Percentiles rank a stretch among this genome's conserved stretches.
Conservation (phyloP, 2,329 filamentous ascomycete genomes). For the Fusarium sarcochroum region DNA sequence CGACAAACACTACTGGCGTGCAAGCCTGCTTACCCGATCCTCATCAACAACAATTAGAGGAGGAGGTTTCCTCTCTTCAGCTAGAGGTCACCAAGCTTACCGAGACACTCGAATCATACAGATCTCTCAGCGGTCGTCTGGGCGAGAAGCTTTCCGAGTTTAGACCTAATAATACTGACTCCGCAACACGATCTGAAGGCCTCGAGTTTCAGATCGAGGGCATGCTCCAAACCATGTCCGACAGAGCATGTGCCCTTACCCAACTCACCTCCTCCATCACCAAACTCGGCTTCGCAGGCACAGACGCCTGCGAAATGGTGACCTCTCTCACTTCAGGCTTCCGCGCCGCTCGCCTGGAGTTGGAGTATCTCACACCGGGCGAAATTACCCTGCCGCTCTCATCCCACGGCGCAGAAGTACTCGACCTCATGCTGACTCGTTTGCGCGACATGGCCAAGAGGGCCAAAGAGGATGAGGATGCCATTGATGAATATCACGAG, state of each 20-base stretch:
- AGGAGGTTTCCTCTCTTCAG: constrained; percentile 64
- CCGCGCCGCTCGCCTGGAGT: constrained; percentile 70
- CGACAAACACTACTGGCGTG: constrained; percentile 24
- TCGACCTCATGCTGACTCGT: constrained; percentile 67
- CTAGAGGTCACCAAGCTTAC: constrained; percentile 65
- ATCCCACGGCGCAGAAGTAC: constrained; percentile 67
- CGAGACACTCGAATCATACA: constrained; percentile 63
- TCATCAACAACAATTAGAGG: constrained; percentile 59
- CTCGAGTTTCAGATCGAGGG: constrained; percentile 61
- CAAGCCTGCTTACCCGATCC: constrained; percentile 56
- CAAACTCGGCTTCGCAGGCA: constrained; percentile 65
- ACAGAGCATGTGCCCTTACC: constrained; percentile 63
- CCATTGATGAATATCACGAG: constrained; percentile 72
- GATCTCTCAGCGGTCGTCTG: constrained; percentile 57
- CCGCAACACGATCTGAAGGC: constrained; percentile 38
- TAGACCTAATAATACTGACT: constrained; percentile 18
- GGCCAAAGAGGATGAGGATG: constrained; percentile 64
- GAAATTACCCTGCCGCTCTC: constrained; percentile 68
- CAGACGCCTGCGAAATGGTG: constrained; percentile 64
- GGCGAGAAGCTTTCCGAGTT: constrained; percentile 52
- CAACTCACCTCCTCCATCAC: constrained; percentile 62
- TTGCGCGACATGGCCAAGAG: constrained; percentile 65
- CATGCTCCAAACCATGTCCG: constrained; percentile 62
- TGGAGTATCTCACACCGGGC: constrained; percentile 73
- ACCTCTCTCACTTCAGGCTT: constrained; percentile 64